phyloP scores from a whole-genome alignment of 176 grass and related monocot species.

The Saccharum spontaneum region DNA sequence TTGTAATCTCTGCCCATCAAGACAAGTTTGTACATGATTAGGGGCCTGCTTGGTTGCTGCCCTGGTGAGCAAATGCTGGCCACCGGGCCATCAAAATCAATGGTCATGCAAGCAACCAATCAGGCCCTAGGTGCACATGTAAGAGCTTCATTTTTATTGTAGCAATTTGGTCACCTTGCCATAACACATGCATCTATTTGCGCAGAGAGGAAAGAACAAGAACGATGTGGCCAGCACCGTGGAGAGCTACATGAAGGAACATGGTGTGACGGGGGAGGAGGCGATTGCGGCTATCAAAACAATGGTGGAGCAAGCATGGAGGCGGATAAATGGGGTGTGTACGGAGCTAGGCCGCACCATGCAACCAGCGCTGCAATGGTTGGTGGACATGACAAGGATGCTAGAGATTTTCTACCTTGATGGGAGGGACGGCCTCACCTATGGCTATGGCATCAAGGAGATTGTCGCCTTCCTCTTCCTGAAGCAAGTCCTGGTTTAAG shows the following conservation, averaged over 20 bases:
- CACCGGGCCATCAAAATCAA: no score
- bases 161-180: no score
- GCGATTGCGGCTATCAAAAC: background rate
- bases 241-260: conserved; percentile 11
- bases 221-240: background rate
- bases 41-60: no score
- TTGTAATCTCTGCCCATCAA: no score
- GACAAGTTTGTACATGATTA: no score
- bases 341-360: background rate
- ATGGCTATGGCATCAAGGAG: background rate
- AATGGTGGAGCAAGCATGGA: conserved; percentile 4
- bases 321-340: background rate
- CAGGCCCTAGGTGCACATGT: no score
- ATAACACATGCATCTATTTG: background rate
- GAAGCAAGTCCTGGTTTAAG: background rate
- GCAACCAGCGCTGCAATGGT: background rate
- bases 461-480: conserved; percentile 1
- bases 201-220: background rate
- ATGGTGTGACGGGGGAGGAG: background rate
- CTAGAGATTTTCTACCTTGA: background rate
- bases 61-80: no score
- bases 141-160: no score
- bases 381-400: background rate
- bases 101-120: no score
- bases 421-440: conserved; percentile 1